Base-by-base conservation (phyloP, 495 filamentous ascomycete species). In the Aspergillus saccharolyticus region DNA sequence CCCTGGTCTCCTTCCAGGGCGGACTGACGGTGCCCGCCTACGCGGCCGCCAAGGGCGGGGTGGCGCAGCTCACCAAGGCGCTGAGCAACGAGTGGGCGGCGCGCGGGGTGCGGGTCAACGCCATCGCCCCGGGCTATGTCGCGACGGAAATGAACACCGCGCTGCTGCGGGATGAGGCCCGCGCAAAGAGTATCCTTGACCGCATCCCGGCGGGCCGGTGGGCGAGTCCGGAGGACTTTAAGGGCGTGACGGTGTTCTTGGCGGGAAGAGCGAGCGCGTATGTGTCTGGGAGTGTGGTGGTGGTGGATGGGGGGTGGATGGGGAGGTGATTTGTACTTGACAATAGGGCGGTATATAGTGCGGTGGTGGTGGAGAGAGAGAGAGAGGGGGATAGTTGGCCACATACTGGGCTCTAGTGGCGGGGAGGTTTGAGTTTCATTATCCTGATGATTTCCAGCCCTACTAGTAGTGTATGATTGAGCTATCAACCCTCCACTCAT, bases 251-350 rank as follows among this genome's bases (percentile, higher is more conserved):
- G 1, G 85, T 97, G 14, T 96, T 84, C 66, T 72, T 96, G 55
- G 89, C 89, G 15, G 85, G 86, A 69, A 78, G 71, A 65, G 89
- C 87, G 30, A 89, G 89, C 63, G 80, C 70, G 24, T 96, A 96
- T 77, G 87, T 97, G 12, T 88, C 80, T 54, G 92, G 91, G 0
- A 88, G 93, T 64, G 75, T 88, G 0, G 58, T 96, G 57, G 84
- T 88, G 5, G 89, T 96, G 45, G 91, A 96, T 76, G 92, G 92
- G 22, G 91, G 92, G 39, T 96, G 91, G 90, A 95, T 96, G 91
- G 89, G 90, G 20, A 47, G 42, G 47, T 50, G 33, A 39, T 10
- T 5, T 39, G 33, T 39, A 4, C 25, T 28, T 28, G n/a, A n/a
- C n/a, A n/a, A n/a, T n/a, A n/a, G n/a, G n/a, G n/a, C n/a, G n/a